Base-by-base conservation (phyloP, 2,329 filamentous ascomycete species). In the Cladosporium oxysporum region DNA sequence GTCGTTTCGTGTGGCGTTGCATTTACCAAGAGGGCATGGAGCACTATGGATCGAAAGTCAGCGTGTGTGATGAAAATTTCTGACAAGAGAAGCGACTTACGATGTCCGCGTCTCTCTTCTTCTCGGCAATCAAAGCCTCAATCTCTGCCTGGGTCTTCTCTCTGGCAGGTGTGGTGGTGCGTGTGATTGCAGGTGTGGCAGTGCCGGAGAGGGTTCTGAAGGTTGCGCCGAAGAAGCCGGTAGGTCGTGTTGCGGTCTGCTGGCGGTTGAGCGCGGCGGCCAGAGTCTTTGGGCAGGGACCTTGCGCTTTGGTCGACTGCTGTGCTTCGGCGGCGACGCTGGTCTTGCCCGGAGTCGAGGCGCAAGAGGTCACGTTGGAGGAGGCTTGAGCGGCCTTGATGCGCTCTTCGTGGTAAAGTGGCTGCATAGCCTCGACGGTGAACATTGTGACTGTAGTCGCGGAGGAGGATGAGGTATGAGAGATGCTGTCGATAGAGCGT, bases 331-430 rank as follows among this genome's bases (percentile, higher is more conserved):
- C 49, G 18, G 58, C 26, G 12, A 33, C 29, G 29, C 52, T 49
- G n/a, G 49, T 66, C 35, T 47, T 41, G 58, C 14, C 44, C 74
- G 78, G 83, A 85, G 11, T 65, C 81, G 87, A 92, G 78, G 8
- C 75, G 31, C 71, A 77, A 3, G 75, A 81, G 58, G 84, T 82
- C 70, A 83, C 31, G 21, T 37, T 62, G 2, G 26, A 31, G 2
- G 26, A 31, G 21, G 23, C 16, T 33, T 23, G 35, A 12, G 35
- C 44, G 57, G 35, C 58, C 47, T 47, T 57, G 35, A 37, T 49
- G 62, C 57, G 64, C 64, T 66, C 64, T 28, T 66, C 64, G 58
- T 37, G 29, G 64, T 66, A 66, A 10, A 28, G 41, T 21, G 64
- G 41, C 47, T 55, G 58, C 55, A 66, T 59, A 21, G 59, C 49